Conservation (phyloP, 805 yeast species). For the Candida loeiensis region DNA sequence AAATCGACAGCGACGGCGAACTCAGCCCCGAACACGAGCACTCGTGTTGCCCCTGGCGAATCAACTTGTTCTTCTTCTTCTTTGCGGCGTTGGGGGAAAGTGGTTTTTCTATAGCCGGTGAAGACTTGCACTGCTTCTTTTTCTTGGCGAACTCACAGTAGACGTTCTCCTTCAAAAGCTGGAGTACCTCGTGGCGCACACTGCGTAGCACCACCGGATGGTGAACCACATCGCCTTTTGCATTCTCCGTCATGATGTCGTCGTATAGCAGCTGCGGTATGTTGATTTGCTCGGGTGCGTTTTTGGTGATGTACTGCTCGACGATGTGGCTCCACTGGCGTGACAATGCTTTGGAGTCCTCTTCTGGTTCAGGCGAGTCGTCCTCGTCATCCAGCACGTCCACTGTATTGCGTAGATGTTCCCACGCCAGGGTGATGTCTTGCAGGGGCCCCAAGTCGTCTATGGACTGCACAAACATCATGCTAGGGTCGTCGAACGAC, state of each 20-base stretch:
- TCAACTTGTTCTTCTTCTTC: conserved; percentile 11
- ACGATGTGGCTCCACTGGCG: conserved; percentile 40
- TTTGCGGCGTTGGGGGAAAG: conserved; percentile 2
- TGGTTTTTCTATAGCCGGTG: conserved; percentile 3
- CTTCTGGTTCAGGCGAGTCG: conserved; percentile 3
- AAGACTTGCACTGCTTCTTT: conserved; percentile 1
- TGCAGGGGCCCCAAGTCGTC: conserved; percentile 32
- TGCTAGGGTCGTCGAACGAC: conserved; percentile 8
- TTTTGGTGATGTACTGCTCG: conserved; percentile 34
- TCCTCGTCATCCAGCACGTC: conserved; percentile 9
- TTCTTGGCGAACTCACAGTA: conserved; percentile 16
- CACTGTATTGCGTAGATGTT: conserved; percentile 15
- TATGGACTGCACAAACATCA: conserved; percentile 12
- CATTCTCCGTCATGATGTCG: conserved; percentile 17
- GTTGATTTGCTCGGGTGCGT: conserved; percentile 49
- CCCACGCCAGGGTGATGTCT: conserved; percentile 40
- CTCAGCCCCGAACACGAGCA: conserved; percentile 3
- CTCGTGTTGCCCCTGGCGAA: conserved; percentile 5
- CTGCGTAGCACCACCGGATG: conserved; percentile 23
- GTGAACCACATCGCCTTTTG: conserved; percentile 16
- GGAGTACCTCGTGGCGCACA: conserved; percentile 32
- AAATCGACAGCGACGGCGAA: conserved; percentile 14
- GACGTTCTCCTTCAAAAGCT: conserved; percentile 34
- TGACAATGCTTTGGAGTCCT: conserved; percentile 6
- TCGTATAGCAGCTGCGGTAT: conserved; percentile 38